Evolutionary conservation across 2,329 filamentous ascomycete genomes (phyloP).

Genomic region (Hypoxylon sp.): DNA sequence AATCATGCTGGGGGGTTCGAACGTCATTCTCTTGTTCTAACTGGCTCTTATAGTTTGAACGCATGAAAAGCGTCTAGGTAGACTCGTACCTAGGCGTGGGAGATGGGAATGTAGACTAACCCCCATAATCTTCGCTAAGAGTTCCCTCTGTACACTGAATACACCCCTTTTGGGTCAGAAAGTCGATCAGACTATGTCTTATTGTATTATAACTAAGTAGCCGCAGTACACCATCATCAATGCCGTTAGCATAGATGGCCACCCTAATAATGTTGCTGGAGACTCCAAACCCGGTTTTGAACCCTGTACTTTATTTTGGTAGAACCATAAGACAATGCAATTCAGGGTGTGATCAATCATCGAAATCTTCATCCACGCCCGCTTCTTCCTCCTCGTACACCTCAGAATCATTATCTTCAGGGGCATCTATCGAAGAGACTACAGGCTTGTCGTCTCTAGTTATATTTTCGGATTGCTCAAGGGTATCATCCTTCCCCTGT

Average conservation of each 20-base stretch:
- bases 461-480: slow-evolving; percentile 41
- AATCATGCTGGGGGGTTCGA: slow-evolving; percentile 2
- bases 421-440: slow-evolving; percentile 29
- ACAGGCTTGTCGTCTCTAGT: slow-evolving; percentile 28
- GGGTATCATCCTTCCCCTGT: slow-evolving; percentile 47
- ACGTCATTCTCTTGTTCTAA: slow-evolving; percentile 6
- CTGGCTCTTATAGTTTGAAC: slow-evolving; percentile 17
- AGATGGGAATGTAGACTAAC: neutral
- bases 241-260: neutral
- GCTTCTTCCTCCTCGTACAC: slow-evolving; percentile 55
- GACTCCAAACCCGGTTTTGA: slow-evolving; percentile 2
- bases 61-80: slow-evolving; percentile 12
- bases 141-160: neutral
- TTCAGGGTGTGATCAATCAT: slow-evolving; percentile 45
- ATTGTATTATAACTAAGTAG: slow-evolving; percentile 21
- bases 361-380: slow-evolving; percentile 51
- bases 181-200: slow-evolving; percentile 19
- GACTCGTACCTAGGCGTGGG: slow-evolving; percentile 4
- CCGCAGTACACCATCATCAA: slow-evolving; percentile 13
- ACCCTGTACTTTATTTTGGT: slow-evolving; percentile 11
- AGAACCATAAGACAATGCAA: slow-evolving; percentile 1
- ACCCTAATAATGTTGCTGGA: neutral
- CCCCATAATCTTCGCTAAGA: slow-evolving; percentile 11
- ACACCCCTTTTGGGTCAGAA: slow-evolving; percentile 11
- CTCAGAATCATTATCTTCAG: slow-evolving; percentile 53